Percentiles rank a stretch among this genome's conserved stretches.
phyloP scores from a whole-genome alignment of 106 monocot species.

The Agapanthus africanus region DNA sequence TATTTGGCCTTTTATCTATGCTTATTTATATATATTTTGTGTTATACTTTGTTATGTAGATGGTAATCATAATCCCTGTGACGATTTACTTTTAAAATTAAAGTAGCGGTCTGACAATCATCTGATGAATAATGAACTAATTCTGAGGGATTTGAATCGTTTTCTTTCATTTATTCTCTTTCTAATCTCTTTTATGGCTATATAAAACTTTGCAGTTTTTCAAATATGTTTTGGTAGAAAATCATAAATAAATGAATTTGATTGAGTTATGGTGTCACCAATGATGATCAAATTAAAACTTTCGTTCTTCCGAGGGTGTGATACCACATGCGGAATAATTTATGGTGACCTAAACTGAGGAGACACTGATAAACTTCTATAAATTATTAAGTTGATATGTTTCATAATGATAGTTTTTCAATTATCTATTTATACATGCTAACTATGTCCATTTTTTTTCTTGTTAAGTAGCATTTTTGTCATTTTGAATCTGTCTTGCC shows the following conservation, averaged over 20 bases:
- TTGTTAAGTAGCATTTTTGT: background rate
- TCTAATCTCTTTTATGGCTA: no score
- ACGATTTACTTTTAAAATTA: background rate
- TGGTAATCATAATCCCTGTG: background rate
- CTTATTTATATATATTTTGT: background rate
- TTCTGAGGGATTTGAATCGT: background rate
- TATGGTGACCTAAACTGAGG: slow-evolving; percentile 10
- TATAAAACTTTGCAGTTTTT: no score
- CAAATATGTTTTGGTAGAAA: no score
- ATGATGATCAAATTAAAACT: slow-evolving; percentile 7
- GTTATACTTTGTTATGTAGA: no score
- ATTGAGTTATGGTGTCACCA: background rate
- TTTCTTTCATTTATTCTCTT: no score
- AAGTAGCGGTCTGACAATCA: slow-evolving; percentile 1
- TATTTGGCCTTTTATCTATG: background rate
- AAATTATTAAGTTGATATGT: background rate
- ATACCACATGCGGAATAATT: background rate
- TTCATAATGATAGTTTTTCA: no score
- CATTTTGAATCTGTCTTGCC: background rate
- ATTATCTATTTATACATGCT: no score
- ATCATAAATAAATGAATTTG: no score
- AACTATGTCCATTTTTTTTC: no score
- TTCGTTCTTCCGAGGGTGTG: slow-evolving; percentile 10
- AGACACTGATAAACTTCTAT: background rate
- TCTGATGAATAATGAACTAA: background rate